Evolutionary conservation across 2,329 filamentous ascomycete genomes (phyloP).

Genomic region (Fusarium anguioides): DNA sequence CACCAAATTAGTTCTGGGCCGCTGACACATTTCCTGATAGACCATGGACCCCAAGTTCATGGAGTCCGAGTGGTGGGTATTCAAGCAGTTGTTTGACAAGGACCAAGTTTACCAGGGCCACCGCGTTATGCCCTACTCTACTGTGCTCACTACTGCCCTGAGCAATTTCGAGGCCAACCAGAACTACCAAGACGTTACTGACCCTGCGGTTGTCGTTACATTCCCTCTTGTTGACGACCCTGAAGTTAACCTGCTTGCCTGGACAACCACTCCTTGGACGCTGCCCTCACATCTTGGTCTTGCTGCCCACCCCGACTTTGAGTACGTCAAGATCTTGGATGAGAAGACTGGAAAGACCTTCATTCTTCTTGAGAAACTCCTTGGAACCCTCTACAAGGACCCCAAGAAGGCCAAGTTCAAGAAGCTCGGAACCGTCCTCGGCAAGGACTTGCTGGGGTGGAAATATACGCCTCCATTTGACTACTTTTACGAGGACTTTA

Average conservation of each 20-base stretch:
- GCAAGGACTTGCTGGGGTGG: slow-evolving; percentile 87
- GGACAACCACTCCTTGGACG: slow-evolving; percentile 92
- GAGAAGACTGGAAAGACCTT: slow-evolving; percentile 85
- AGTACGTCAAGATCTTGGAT: slow-evolving; percentile 88
- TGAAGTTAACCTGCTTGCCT: slow-evolving; percentile 80
- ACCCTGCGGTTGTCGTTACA: slow-evolving; percentile 88
- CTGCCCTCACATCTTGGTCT: slow-evolving; percentile 83
- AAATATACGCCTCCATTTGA: slow-evolving; percentile 89
- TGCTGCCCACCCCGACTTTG: slow-evolving; percentile 82
- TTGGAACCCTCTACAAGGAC: slow-evolving; percentile 90
- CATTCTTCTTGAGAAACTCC: slow-evolving; percentile 82
- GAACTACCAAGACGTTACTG: slow-evolving; percentile 93
- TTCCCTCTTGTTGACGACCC: slow-evolving; percentile 86
- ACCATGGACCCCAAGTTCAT: slow-evolving; percentile 97
- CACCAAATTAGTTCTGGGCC: background rate
- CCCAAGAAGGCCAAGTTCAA: slow-evolving; percentile 95
- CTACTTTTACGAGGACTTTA: slow-evolving; percentile 91
- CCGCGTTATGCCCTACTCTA: slow-evolving; percentile 95
- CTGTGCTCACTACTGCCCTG: slow-evolving; percentile 85
- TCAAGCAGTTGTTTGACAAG: slow-evolving; percentile 93
- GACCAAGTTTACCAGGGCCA: slow-evolving; percentile 89
- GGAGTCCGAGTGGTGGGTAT: slow-evolving; percentile 97
- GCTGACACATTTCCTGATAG: slow-evolving; percentile 53
- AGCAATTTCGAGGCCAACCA: slow-evolving; percentile 95
- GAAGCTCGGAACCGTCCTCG: slow-evolving; percentile 81